Evolutionary conservation across 371 early-diverging fungal genomes (phyloP).

Genomic region (Saksenaea vasiformis): DNA sequence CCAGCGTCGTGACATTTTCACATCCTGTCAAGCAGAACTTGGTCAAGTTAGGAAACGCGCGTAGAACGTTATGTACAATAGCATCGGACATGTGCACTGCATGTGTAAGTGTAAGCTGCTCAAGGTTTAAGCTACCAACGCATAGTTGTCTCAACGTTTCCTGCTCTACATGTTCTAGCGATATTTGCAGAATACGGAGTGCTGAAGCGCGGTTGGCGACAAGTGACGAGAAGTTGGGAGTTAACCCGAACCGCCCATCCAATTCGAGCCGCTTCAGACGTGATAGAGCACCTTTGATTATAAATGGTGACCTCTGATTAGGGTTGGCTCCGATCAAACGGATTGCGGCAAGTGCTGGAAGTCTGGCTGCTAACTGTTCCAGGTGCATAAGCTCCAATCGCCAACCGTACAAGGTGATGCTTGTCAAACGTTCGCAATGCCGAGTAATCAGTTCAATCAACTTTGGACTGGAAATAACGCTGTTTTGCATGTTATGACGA

Average conservation of each 20-base stretch:
- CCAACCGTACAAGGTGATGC: conserved; percentile 45
- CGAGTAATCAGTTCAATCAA: conserved; percentile 19
- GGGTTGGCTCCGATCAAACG: conserved; percentile 31
- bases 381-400: conserved; percentile 17
- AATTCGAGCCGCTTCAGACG: conserved; percentile 20
- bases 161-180: conserved; percentile 11
- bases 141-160: conserved; percentile 18
- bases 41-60: conserved; percentile 21
- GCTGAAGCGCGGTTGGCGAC: not conserved
- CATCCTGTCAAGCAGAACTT: conserved; percentile 26
- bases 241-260: conserved; percentile 29
- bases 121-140: conserved; percentile 11
- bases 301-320: conserved; percentile 8
- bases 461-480: conserved; percentile 15
- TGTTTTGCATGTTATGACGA: conserved; percentile 18
- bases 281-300: conserved; percentile 16
- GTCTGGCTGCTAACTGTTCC: conserved; percentile 16
- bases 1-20: conserved; percentile 5
- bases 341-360: conserved; percentile 15
- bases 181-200: conserved; percentile 26
- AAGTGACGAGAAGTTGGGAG: conserved; percentile 1
- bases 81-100: conserved; percentile 17
- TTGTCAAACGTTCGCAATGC: conserved; percentile 35
- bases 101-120: conserved; percentile 27
- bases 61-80: conserved; percentile 9